Evolutionary conservation across 2,329 filamentous ascomycete species (phyloP).

Genomic region (Botrytis byssoidea): DNA sequence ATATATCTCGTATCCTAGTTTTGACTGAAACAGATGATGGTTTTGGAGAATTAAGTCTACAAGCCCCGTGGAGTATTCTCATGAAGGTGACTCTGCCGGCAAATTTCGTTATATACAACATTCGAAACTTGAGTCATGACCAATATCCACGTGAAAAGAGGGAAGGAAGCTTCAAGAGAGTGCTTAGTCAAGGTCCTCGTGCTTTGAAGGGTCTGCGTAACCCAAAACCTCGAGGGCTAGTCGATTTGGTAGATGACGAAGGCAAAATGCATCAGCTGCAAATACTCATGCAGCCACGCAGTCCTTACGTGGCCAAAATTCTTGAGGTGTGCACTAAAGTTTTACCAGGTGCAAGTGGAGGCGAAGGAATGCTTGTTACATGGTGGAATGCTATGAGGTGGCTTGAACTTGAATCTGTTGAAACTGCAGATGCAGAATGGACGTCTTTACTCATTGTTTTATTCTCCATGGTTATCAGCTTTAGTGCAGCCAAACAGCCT

Average conservation of each 20-base stretch:
- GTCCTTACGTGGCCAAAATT: conserved; percentile 59
- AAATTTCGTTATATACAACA: conserved; percentile 57
- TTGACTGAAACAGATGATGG: conserved; percentile 65
- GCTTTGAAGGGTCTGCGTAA: conserved; percentile 52
- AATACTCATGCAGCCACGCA: conserved; percentile 65
- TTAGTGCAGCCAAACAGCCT: conserved; percentile 46
- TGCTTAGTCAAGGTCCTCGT: conserved; percentile 44
- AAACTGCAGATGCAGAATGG: conserved; percentile 62
- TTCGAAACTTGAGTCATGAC: conserved; percentile 57
- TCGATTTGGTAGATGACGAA: conserved; percentile 65
- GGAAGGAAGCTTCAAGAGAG: conserved; percentile 49
- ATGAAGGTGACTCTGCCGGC: conserved; percentile 63
- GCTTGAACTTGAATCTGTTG: conserved; percentile 52
- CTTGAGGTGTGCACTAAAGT: conserved; percentile 64
- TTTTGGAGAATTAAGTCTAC: conserved; percentile 65
- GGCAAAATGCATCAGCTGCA: conserved; percentile 63
- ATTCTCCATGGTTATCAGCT: conserved; percentile 61
- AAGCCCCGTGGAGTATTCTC: conserved; percentile 72
- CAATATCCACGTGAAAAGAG: conserved; percentile 52
- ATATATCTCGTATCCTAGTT: conserved; percentile 66
- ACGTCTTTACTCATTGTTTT: conserved; percentile 64
- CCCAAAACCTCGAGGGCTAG: conserved; percentile 55
- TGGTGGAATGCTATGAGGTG: conserved; percentile 77
- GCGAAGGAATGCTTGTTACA: conserved; percentile 61
- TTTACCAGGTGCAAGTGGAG: conserved; percentile 54